Conservation (phyloP, 1,284 basidiomycete species). For the Rhodofomes roseus region DNA sequence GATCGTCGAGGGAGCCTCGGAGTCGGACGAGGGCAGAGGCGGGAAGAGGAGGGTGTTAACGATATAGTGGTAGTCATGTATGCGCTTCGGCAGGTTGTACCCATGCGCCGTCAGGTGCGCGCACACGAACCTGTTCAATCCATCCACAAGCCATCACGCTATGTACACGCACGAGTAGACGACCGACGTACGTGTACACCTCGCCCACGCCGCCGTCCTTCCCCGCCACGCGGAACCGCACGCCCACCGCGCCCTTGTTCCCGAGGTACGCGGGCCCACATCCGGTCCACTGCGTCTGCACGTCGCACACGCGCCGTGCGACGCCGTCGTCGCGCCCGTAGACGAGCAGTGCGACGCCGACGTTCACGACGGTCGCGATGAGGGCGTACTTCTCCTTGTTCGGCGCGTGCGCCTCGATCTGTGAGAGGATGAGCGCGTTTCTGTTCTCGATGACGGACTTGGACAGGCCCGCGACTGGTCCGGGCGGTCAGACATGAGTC, state of each 20-base stretch:
- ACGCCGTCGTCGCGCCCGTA: slow-evolving; percentile 74
- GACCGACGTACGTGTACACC: slow-evolving; percentile 70
- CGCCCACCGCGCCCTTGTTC: slow-evolving; percentile 94
- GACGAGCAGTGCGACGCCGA: slow-evolving; percentile 77
- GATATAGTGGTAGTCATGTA: slow-evolving; percentile 82
- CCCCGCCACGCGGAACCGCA: slow-evolving; percentile 72
- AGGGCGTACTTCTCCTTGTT: slow-evolving; percentile 69
- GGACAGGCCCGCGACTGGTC: slow-evolving; percentile 59
- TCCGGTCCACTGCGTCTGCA: slow-evolving; percentile 75
- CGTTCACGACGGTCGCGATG: slow-evolving; percentile 72
- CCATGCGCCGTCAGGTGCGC: slow-evolving; percentile 90
- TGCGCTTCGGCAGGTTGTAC: slow-evolving; percentile 64
- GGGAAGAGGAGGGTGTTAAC: slow-evolving; percentile 81
- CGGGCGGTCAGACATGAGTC: slow-evolving; percentile 2
- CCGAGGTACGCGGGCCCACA: slow-evolving; percentile 81
- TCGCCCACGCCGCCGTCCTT: slow-evolving; percentile 61
- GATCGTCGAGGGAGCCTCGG: slow-evolving; percentile 51
- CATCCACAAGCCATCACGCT: not conserved
- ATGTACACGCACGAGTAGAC: not conserved
- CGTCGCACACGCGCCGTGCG: slow-evolving; percentile 56
- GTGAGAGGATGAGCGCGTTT: slow-evolving; percentile 59
- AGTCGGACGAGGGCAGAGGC: slow-evolving; percentile 41
- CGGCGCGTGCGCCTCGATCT: slow-evolving; percentile 66
- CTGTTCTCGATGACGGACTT: slow-evolving; percentile 57
- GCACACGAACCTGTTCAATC: slow-evolving; percentile 74